Base-by-base conservation (phyloP, 2,329 filamentous ascomycete genomes). In the Neofusicoccum sp. region DNA sequence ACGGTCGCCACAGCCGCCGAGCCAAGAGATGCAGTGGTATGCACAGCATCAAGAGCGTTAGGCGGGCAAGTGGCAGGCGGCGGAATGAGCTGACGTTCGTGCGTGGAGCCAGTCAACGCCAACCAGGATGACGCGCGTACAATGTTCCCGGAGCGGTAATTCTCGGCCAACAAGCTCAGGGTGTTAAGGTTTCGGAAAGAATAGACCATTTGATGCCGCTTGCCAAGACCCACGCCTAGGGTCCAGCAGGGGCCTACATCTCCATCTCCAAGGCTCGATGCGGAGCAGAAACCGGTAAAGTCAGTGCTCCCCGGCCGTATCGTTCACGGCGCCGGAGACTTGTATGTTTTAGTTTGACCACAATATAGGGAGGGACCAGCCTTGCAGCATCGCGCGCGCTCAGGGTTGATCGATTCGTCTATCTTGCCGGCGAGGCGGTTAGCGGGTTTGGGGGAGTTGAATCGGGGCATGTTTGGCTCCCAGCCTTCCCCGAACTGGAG, bases 121-220 rank as follows among this genome's bases (percentile, higher is more conserved):
- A 41, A 16, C 36, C 20, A 30, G n/a, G 20, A 56, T 43, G 51
- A 56, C 51, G 51, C 51, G 51, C 51, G 51, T 56, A 4, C 51
- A 56, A n/a, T 5, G 11, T 6, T 4, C 38, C 51, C 36, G 20
- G 43, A 56, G 20, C 14, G n/a, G 51, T 14, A 56, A 56, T 41
- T 56, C 33, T 43, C 51, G 38, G 38, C 30, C 26, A 43, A 31
- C 28, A 44, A 33, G 51, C 51, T 56, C 38, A 28, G 33, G 51
- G n/a, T 43, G 36, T 28, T 56, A 43, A 43, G 38, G 30, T 56
- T 26, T 41, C 51, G 51, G 28, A 43, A 33, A 12, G 36, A 41
- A 33, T 31, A 20, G 31, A 9, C 51, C 36, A 56, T n/a, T 26
- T 28, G n/a, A 5, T 9, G 14, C 24, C 26, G 4, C 9, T 12